phyloP scores from a whole-genome alignment of 2,329 filamentous ascomycete genomes.

The Curvularia sp. region DNA sequence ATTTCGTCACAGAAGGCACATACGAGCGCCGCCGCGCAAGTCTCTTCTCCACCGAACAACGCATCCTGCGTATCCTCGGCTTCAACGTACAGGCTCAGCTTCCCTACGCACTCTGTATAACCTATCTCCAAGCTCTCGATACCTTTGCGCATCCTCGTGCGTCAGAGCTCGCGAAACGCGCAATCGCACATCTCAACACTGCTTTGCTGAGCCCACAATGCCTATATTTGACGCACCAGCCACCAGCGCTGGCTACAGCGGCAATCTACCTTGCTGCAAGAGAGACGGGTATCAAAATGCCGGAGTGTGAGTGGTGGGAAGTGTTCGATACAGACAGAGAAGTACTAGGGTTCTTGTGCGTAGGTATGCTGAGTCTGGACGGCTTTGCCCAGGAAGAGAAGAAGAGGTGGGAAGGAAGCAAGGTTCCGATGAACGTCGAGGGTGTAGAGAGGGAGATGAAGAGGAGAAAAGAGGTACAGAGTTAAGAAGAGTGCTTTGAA shows the following conservation, averaged over 20 bases:
- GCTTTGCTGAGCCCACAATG: conserved; percentile 86
- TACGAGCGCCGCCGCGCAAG: conserved; percentile 68
- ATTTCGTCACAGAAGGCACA: conserved; percentile 73
- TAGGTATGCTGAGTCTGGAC: conserved; percentile 80
- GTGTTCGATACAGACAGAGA: conserved; percentile 96
- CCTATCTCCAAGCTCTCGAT: conserved; percentile 89
- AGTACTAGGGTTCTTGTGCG: conserved; percentile 90
- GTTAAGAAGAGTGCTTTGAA: neutral
- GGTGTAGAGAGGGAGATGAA: conserved; percentile 68
- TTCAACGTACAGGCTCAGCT: conserved; percentile 87
- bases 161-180: conserved; percentile 66
- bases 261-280: conserved; percentile 89
- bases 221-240: conserved; percentile 91
- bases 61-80: conserved; percentile 75
- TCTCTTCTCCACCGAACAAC: conserved; percentile 77
- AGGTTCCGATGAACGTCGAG: conserved; percentile 66
- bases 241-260: conserved; percentile 81
- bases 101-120: conserved; percentile 85
- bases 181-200: conserved; percentile 83
- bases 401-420: conserved; percentile 59
- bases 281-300: conserved; percentile 78
- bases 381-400: conserved; percentile 70
- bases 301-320: conserved; percentile 93
- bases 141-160: conserved; percentile 60
- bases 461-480: conserved; percentile 48